These are phyloP conservation scores for Rostrohypoxylon terebratum DNA, from an alignment of 495 filamentous ascomycete species.

Conservation along the genomic window DNA sequence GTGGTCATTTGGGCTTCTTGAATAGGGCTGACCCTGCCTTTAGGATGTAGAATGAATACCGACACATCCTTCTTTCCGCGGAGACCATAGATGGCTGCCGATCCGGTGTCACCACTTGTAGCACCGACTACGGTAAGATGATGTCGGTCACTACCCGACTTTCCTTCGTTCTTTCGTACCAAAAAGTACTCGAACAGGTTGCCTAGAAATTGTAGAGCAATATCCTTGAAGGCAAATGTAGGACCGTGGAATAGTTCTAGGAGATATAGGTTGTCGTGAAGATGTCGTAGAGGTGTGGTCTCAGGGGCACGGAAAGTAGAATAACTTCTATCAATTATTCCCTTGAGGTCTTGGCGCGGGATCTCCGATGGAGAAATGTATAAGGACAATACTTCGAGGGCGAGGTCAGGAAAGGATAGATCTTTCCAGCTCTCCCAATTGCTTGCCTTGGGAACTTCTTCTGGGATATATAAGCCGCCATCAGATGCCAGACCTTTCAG, in stretches of 20 bases:
- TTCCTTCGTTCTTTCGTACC: conserved; percentile 80
- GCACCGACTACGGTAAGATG: conserved; percentile 92
- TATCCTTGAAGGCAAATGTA: conserved; percentile 95
- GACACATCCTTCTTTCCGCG: conserved; percentile 96
- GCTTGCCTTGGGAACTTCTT: conserved; percentile 75
- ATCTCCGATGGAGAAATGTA: conserved; percentile 89
- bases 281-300: conserved; percentile 76
- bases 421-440: conserved; percentile 81
- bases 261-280: conserved; percentile 79
- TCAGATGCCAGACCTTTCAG: conserved; percentile 91
- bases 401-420: conserved; percentile 81
- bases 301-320: conserved; percentile 83
- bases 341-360: conserved; percentile 78
- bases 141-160: conserved; percentile 76
- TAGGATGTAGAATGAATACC: conserved; percentile 88
- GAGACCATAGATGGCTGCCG: conserved; percentile 95
- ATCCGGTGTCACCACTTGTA: conserved; percentile 94
- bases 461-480: conserved; percentile 89
- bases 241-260: conserved; percentile 98
- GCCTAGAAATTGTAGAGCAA: conserved; percentile 88
- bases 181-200: conserved; percentile 98
- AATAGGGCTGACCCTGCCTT: conserved; percentile 83
- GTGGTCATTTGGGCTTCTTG: conserved; percentile 98
- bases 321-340: conserved; percentile 83
- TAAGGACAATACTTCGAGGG: conserved; percentile 77